Evolutionary conservation across 768 basidiomycete genomes (phyloP).

Genomic region (Trametes coccinea): DNA sequence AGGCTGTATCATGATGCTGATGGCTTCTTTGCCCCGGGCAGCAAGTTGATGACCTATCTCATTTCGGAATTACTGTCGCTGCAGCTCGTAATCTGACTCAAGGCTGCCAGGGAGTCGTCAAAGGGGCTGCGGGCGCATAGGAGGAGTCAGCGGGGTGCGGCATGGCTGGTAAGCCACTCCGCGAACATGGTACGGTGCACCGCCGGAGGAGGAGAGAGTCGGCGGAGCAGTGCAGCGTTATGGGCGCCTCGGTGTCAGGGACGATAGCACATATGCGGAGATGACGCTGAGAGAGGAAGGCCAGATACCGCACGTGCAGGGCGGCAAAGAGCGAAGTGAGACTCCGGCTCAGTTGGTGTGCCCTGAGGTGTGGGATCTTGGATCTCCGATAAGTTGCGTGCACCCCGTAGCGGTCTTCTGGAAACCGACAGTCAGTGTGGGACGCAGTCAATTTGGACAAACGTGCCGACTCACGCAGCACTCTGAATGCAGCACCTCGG

Average conservation of each 20-base stretch:
- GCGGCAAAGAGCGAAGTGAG: conserved; percentile 14
- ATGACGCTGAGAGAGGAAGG: not conserved
- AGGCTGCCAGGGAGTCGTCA: not conserved
- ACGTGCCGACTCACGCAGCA: conserved; percentile 5
- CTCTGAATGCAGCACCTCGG: not conserved
- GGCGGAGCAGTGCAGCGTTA: not conserved
- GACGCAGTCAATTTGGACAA: conserved; percentile 12
- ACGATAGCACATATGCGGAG: conserved; percentile 8
- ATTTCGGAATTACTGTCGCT: not conserved
- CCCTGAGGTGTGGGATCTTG: not conserved
- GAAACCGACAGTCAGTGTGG: conserved; percentile 8
- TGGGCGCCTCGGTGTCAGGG: conserved; percentile 19
- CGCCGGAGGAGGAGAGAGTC: not conserved
- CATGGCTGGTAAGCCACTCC: not conserved
- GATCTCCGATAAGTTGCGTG: conserved; percentile 13
- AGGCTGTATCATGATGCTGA: conserved; percentile 18
- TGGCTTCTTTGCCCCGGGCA: not conserved
- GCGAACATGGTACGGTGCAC: not conserved
- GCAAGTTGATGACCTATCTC: not conserved
- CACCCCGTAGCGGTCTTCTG: conserved; percentile 3
- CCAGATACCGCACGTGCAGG: not conserved
- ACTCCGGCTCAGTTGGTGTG: conserved; percentile 11
- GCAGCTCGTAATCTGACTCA: not conserved
- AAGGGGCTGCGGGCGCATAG: not conserved
- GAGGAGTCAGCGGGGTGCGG: not conserved